Percentiles rank a stretch among this genome's conserved stretches.
These are phyloP conservation scores for Penicillium sp. DNA, from an alignment of 2,329 filamentous ascomycete species.

Conservation along the genomic window DNA sequence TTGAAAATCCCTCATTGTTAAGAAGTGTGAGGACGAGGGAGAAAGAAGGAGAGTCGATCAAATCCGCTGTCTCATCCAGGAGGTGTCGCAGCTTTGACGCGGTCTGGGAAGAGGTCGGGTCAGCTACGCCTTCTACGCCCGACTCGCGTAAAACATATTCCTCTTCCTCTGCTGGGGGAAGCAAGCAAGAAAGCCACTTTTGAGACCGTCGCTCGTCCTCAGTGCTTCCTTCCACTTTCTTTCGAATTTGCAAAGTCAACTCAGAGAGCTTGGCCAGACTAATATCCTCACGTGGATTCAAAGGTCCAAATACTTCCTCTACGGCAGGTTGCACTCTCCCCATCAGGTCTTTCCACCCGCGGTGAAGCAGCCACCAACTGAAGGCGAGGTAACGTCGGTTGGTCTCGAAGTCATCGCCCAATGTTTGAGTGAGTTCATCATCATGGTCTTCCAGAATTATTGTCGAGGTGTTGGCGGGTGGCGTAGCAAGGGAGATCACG, in stretches of 20 bases:
- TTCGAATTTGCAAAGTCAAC: slow-evolving; percentile 78
- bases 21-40: slow-evolving; percentile 79
- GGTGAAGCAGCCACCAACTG: slow-evolving; percentile 96
- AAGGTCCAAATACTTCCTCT: slow-evolving; percentile 79
- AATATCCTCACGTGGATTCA: slow-evolving; percentile 86
- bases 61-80: slow-evolving; percentile 91
- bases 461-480: slow-evolving; percentile 64
- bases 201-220: slow-evolving; percentile 60
- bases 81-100: slow-evolving; percentile 68
- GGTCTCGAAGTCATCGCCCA: slow-evolving; percentile 92
- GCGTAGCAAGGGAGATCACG: slow-evolving; percentile 84
- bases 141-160: slow-evolving; percentile 81
- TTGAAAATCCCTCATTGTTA: slow-evolving; percentile 82
- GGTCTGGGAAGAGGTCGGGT: slow-evolving; percentile 37
- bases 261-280: slow-evolving; percentile 76
- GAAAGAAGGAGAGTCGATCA: slow-evolving; percentile 92
- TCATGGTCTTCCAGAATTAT: slow-evolving; percentile 94
- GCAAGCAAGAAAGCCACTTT: slow-evolving; percentile 79
- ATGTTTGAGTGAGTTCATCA: slow-evolving; percentile 80
- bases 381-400: slow-evolving; percentile 94
- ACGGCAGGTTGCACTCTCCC: slow-evolving; percentile 81
- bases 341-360: slow-evolving; percentile 81
- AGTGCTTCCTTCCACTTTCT: slow-evolving; percentile 74
- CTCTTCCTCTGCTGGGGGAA: slow-evolving; percentile 77
- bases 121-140: slow-evolving; percentile 59